Evolutionary conservation across 2,329 filamentous ascomycete species (phyloP).

Genomic region (Fusarium buxicola): DNA sequence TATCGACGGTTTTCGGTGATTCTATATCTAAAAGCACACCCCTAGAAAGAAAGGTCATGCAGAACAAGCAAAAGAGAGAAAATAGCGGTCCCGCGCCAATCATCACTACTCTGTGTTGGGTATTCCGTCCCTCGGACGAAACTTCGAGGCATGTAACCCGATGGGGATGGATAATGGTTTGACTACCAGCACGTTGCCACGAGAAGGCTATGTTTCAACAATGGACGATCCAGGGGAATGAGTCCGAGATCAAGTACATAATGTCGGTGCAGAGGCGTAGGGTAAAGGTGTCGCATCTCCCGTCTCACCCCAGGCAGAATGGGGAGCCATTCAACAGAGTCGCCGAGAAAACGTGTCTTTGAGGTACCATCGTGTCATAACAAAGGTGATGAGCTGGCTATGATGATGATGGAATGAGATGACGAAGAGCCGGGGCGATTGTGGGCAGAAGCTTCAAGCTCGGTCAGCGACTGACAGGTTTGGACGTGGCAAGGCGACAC

Average conservation of each 20-base stretch:
- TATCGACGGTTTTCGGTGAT: slow-evolving; percentile 6
- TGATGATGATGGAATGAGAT: slow-evolving; percentile 38
- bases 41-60: slow-evolving; percentile 11
- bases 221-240: slow-evolving; percentile 9
- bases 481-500: slow-evolving; percentile 34
- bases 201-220: not conserved
- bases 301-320: slow-evolving; percentile 2
- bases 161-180: not conserved
- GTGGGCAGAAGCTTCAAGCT: slow-evolving; percentile 22
- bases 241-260: slow-evolving; percentile 3
- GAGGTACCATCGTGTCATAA: slow-evolving; percentile 35
- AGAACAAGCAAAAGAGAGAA: slow-evolving; percentile 23
- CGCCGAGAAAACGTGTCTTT: slow-evolving; percentile 35
- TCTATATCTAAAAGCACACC: slow-evolving; percentile 32
- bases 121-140: slow-evolving; percentile 1
- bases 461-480: slow-evolving; percentile 32
- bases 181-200: not conserved
- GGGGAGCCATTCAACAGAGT: slow-evolving; percentile 35
- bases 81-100: slow-evolving; percentile 1
- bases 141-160: not conserved
- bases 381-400: slow-evolving; percentile 41
- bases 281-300: slow-evolving; percentile 3
- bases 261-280: slow-evolving; percentile 2
- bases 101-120: slow-evolving; percentile 5
- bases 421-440: slow-evolving; percentile 7